phyloP scores from a whole-genome alignment of 2,329 filamentous ascomycete genomes.

The Ilyonectria robusta region DNA sequence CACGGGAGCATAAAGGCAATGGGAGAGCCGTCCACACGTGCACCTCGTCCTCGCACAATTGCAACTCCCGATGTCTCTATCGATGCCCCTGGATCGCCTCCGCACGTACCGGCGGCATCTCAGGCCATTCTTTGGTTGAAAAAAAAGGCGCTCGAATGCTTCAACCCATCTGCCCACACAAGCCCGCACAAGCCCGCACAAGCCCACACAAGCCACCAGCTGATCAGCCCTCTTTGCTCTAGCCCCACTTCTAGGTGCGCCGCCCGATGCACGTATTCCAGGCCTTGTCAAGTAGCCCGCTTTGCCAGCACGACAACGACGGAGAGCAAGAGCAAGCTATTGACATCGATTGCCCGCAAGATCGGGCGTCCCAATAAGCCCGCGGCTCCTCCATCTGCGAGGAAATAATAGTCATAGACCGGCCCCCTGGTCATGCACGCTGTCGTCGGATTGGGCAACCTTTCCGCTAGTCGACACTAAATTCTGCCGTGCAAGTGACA shows the following conservation, averaged over 20 bases:
- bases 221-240: conserved; percentile 22
- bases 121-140: conserved; percentile 12
- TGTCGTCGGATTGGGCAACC: conserved; percentile 26
- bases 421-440: not conserved
- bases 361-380: not conserved
- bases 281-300: not conserved
- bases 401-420: not conserved
- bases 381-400: not conserved
- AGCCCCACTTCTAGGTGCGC: conserved; percentile 22
- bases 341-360: not conserved
- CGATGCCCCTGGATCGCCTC: conserved; percentile 5
- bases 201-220: conserved; percentile 1
- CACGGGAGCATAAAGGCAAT: not conserved
- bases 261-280: conserved; percentile 8
- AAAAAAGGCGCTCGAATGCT: conserved; percentile 25
- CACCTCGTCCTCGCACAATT: not conserved
- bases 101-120: conserved; percentile 12
- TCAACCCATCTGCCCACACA: conserved; percentile 18
- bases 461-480: conserved; percentile 34
- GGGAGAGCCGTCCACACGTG: not conserved
- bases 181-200: conserved; percentile 10
- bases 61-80: conserved; percentile 6
- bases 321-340: not conserved
- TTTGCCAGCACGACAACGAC: not conserved
- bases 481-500: conserved; percentile 37